Conservation (phyloP, 192 early-diverging fungal genomes). For the Podila clonocystis region DNA sequence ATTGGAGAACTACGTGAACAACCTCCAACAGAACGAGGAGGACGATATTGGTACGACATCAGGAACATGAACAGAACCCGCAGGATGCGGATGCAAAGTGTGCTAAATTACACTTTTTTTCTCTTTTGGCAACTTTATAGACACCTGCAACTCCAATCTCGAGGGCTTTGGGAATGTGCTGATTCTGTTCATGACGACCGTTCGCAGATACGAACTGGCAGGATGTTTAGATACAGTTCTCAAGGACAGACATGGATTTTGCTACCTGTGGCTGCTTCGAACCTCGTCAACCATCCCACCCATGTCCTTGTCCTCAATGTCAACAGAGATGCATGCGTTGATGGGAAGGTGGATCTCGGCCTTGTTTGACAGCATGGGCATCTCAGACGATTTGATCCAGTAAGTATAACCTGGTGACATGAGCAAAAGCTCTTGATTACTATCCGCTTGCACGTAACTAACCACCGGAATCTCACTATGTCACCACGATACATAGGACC, state of each 20-base stretch:
- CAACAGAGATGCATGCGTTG: slow-evolving; percentile 33
- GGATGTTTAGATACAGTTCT: slow-evolving; percentile 32
- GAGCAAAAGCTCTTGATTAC: too few relatives aligned
- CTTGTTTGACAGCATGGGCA: slow-evolving; percentile 48
- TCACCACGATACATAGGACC: slow-evolving; percentile 8
- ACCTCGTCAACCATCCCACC: slow-evolving; percentile 42
- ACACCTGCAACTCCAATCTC: slow-evolving; percentile 46
- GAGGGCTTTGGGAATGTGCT: slow-evolving; percentile 40
- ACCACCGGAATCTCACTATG: not conserved
- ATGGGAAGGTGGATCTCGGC: slow-evolving; percentile 48
- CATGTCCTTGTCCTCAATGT: slow-evolving; percentile 25
- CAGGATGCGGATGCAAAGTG: not conserved
- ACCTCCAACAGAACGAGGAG: slow-evolving; percentile 39
- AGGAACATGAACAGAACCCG: too few relatives aligned
- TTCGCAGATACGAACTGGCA: slow-evolving; percentile 43
- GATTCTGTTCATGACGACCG: slow-evolving; percentile 38
- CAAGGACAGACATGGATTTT: slow-evolving; percentile 34
- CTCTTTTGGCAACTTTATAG: not conserved
- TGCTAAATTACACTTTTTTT: not conserved
- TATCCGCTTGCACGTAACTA: too few relatives aligned
- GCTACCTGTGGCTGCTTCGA: slow-evolving; percentile 39
- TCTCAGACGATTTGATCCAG: slow-evolving; percentile 52
- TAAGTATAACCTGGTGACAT: slow-evolving; percentile 4
- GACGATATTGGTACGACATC: slow-evolving; percentile 38
- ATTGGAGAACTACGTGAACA: slow-evolving; percentile 42